phyloP scores from a whole-genome alignment of 2,329 filamentous ascomycete species.

The Didymella glomerata region DNA sequence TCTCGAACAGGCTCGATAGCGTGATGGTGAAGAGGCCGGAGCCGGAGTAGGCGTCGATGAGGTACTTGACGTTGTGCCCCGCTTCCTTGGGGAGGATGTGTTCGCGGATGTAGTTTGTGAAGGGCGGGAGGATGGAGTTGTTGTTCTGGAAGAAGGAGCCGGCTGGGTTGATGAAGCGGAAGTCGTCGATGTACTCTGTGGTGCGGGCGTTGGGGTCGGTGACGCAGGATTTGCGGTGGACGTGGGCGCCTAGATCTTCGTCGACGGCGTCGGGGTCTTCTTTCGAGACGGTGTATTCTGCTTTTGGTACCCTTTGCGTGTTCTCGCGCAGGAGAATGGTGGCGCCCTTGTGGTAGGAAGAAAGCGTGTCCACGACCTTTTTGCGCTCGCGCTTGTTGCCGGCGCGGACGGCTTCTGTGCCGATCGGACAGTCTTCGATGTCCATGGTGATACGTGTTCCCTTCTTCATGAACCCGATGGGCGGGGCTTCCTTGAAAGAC shows the following conservation, averaged over 20 bases:
- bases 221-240: conserved; percentile 86
- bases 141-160: conserved; percentile 99
- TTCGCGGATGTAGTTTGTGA: conserved; percentile 86
- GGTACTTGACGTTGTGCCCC: conserved; percentile 70
- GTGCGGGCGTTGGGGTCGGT: conserved; percentile 84
- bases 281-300: conserved; percentile 34
- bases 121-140: conserved; percentile 90
- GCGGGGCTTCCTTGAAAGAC: conserved; percentile 71
- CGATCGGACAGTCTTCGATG: conserved; percentile 97
- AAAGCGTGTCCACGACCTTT: conserved; percentile 74
- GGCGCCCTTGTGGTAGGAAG: conserved; percentile 79
- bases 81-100: conserved; percentile 68
- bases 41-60: conserved; percentile 97
- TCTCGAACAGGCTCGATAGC: conserved; percentile 79
- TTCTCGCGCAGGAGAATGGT: conserved; percentile 89
- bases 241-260: conserved; percentile 66
- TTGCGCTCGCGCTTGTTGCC: conserved; percentile 83
- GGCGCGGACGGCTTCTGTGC: conserved; percentile 81
- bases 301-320: conserved; percentile 72
- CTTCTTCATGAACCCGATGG: conserved; percentile 91
- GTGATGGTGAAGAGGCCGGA: conserved; percentile 97
- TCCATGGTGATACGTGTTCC: conserved; percentile 82
- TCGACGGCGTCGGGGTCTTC: conserved; percentile 55
- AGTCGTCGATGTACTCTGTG: conserved; percentile 87
- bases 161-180: conserved; percentile 88